phyloP scores from a whole-genome alignment of 2,329 filamentous ascomycete genomes.

The Fonsecaea nubica region DNA sequence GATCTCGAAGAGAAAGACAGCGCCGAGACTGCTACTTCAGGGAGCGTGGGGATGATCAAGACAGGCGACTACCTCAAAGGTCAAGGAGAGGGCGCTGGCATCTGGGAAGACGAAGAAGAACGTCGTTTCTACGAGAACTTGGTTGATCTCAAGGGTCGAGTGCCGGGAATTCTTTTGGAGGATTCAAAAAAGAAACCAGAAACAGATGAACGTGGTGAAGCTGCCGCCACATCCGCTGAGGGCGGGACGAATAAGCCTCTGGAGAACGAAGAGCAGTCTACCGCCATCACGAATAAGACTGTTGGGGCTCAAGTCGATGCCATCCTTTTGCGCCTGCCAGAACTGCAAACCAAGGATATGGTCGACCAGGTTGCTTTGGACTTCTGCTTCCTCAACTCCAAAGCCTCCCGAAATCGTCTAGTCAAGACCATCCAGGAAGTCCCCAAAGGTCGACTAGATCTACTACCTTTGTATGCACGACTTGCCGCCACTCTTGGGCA shows the following conservation, averaged over 20 bases:
- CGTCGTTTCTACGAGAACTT: conserved; percentile 97
- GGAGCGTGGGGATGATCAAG: conserved; percentile 90
- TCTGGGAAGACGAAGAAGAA: conserved; percentile 99
- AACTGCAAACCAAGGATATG: conserved; percentile 86
- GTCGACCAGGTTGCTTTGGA: conserved; percentile 93
- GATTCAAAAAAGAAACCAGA: conserved; percentile 91
- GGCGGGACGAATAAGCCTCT: conserved; percentile 58
- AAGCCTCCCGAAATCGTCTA: conserved; percentile 92
- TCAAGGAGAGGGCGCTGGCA: conserved; percentile 87
- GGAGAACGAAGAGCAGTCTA: conserved; percentile 80
- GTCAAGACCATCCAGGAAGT: conserved; percentile 93
- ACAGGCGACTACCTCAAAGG: conserved; percentile 90
- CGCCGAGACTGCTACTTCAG: conserved; percentile 67
- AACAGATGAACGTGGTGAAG: conserved; percentile 78
- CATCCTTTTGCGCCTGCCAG: conserved; percentile 83
- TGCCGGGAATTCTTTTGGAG: conserved; percentile 90
- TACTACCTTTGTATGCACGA: conserved; percentile 89
- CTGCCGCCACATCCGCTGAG: conserved; percentile 59
- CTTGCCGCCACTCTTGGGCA: conserved; percentile 90
- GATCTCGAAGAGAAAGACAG: conserved; percentile 85
- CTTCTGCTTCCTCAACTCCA: conserved; percentile 98
- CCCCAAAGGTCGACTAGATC: conserved; percentile 88
- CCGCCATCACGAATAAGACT: conserved; percentile 95
- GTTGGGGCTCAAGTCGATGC: conserved; percentile 97
- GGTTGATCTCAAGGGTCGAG: conserved; percentile 92